These are phyloP conservation scores for Apiotrichum gamsii DNA, from an alignment of 1,284 basidiomycete genomes.

Conservation along the genomic window DNA sequence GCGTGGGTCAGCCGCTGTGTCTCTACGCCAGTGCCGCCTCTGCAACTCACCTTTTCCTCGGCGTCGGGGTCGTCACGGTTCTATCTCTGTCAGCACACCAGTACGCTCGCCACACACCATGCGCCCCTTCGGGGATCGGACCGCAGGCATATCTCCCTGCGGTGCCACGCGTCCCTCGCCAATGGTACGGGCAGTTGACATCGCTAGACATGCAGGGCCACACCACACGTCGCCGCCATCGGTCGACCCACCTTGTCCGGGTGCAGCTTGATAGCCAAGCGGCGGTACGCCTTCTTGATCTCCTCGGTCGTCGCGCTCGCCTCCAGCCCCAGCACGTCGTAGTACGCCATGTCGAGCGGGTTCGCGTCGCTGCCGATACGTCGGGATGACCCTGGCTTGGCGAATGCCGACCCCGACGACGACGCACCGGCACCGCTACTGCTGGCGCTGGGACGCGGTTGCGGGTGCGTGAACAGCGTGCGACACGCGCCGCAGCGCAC, in stretches of 20 bases:
- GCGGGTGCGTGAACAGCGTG: slow-evolving; percentile 35
- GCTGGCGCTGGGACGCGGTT: slow-evolving; percentile 27
- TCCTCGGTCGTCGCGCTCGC: slow-evolving; percentile 42
- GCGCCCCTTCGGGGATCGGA: too few species aligned
- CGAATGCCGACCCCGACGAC: background rate
- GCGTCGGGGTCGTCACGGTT: slow-evolving; percentile 89
- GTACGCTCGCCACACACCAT: background rate
- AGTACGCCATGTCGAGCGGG: slow-evolving; percentile 82
- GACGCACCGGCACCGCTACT: background rate
- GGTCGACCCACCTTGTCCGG: slow-evolving; percentile 48
- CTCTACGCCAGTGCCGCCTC: too few species aligned
- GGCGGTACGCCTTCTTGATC: slow-evolving; percentile 92
- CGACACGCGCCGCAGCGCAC: slow-evolving; percentile 62
- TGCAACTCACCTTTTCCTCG: slow-evolving; percentile 61
- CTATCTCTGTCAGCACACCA: slow-evolving; percentile 45
- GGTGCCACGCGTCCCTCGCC: too few species aligned
- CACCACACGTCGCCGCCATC: too few species aligned
- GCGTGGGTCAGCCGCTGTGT: background rate
- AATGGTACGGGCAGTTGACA: too few species aligned
- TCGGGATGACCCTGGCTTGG: slow-evolving; percentile 51
- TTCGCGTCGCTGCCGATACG: slow-evolving; percentile 72
- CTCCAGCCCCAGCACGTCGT: slow-evolving; percentile 52
- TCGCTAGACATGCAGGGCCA: too few species aligned
- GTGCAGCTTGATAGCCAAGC: slow-evolving; percentile 78
- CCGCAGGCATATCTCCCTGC: too few species aligned